Percentiles rank a stretch among this genome's conserved stretches.
Evolutionary conservation across 2,329 filamentous ascomycete species (phyloP).

Genomic region (Phaeosphaeriaceae sp.): DNA sequence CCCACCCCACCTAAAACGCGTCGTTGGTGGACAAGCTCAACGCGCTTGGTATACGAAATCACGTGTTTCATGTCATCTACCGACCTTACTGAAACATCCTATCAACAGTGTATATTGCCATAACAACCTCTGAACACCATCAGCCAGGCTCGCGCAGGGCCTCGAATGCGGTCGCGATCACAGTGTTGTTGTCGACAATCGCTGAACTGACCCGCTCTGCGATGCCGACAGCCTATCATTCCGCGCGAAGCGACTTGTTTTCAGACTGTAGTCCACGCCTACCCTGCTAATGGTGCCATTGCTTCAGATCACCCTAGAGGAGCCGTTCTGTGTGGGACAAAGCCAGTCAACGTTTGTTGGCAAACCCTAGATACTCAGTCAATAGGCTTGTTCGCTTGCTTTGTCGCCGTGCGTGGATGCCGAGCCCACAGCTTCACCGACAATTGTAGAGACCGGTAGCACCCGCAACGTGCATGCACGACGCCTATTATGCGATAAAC

Average conservation of each 20-base stretch:
- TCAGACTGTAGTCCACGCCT: constrained; percentile 33
- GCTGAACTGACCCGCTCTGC: constrained; percentile 22
- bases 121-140: constrained; percentile 17
- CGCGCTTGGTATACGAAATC: constrained; percentile 9
- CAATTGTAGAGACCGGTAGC: constrained; percentile 32
- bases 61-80: constrained; percentile 15
- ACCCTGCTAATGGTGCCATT: constrained; percentile 13
- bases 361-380: constrained; percentile 4
- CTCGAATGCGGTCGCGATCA: constrained; percentile 22
- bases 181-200: constrained; percentile 20
- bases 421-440: constrained; percentile 39
- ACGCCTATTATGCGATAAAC: constrained; percentile 22
- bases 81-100: constrained; percentile 18
- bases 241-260: constrained; percentile 30
- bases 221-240: constrained; percentile 37
- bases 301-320: constrained; percentile 17
- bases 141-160: constrained; percentile 16
- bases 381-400: constrained; percentile 26
- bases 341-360: constrained; percentile 10
- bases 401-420: constrained; percentile 35
- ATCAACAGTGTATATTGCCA: constrained; percentile 21
- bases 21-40: background rate
- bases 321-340: constrained; percentile 12
- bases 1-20: constrained; percentile 12
- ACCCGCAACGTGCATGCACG: constrained; percentile 33